Evolutionary conservation across 768 basidiomycete genomes (phyloP).

Genomic region (Porpolomopsis calyptriformis): DNA sequence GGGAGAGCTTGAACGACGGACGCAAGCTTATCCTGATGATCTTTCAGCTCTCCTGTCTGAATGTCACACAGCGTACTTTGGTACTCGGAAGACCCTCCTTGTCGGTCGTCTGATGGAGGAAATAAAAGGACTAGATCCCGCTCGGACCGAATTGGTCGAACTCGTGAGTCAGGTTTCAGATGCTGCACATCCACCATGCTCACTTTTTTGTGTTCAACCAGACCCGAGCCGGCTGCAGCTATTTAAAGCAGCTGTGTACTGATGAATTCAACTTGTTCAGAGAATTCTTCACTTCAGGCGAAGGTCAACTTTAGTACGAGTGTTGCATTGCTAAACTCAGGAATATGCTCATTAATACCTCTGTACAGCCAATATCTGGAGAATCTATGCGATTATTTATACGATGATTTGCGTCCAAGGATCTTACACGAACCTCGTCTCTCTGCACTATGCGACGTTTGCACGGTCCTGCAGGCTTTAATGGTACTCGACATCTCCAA

Average conservation of each 20-base stretch:
- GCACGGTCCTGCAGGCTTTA: conserved; percentile 89
- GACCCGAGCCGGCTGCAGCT: conserved; percentile 88
- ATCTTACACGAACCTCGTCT: conserved; percentile 90
- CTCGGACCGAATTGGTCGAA: conserved; percentile 75
- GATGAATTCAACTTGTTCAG: conserved; percentile 84
- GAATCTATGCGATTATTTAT: conserved; percentile 84
- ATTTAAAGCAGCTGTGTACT: conserved; percentile 82
- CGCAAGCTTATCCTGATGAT: conserved; percentile 70
- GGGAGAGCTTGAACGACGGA: conserved; percentile 75
- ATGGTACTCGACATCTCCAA: conserved; percentile 80
- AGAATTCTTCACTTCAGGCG: conserved; percentile 80
- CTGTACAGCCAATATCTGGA: conserved; percentile 71
- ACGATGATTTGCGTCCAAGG: conserved; percentile 90
- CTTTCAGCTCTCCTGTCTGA: conserved; percentile 70
- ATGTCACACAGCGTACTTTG: conserved; percentile 81
- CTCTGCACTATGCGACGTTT: conserved; percentile 84
- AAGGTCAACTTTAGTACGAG: conserved; percentile 44
- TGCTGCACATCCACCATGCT: background rate
- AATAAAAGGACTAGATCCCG: conserved; percentile 73
- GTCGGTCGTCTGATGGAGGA: conserved; percentile 69
- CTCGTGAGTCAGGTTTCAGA: conserved; percentile 38
- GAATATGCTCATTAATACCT: conserved; percentile 1
- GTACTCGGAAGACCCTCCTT: conserved; percentile 59
- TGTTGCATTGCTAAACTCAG: background rate
- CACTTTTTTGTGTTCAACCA: conserved; percentile 20